A percentile compares a stretch with the other conserved stretches of the same genome.
Evolutionary conservation across 179 eudicot species (phyloP).

Genomic region (Drosera spatulata): DNA sequence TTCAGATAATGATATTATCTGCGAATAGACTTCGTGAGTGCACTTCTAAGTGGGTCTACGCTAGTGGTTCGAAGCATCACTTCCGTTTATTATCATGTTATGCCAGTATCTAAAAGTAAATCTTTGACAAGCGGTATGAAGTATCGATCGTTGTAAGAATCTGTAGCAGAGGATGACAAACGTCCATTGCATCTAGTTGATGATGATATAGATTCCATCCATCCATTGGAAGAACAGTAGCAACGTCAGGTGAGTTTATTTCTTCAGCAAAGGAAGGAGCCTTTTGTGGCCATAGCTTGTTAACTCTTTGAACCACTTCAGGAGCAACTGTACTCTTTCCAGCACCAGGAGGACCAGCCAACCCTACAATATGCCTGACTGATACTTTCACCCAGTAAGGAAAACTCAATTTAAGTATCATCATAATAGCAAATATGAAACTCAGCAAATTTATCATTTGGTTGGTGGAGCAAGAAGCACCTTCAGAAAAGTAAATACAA

Average conservation of each 20-base stretch:
- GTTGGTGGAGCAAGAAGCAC: no score
- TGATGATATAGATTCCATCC: slow-evolving; percentile 96
- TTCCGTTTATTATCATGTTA: no score
- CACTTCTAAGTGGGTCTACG: no score
- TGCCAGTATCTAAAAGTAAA: background rate
- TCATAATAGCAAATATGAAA: background rate
- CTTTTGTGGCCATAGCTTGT: slow-evolving; percentile 71
- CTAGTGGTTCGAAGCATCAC: no score
- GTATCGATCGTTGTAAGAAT: background rate
- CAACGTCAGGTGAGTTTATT: slow-evolving; percentile 61
- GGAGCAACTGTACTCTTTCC: slow-evolving; percentile 92
- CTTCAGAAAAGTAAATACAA: no score
- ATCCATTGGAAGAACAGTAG: slow-evolving; percentile 92
- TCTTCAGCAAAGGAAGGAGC: slow-evolving; percentile 50
- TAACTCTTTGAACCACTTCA: slow-evolving; percentile 68
- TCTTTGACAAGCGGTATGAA: background rate
- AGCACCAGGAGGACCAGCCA: slow-evolving; percentile 99
- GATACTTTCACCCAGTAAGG: background rate
- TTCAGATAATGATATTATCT: no score
- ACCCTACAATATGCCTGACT: slow-evolving; percentile 77
- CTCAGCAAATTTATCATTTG: no score
- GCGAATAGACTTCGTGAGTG: no score
- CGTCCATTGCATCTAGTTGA: slow-evolving; percentile 93
- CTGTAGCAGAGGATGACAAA: slow-evolving; percentile 11
- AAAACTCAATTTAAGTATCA: background rate